These are phyloP conservation scores for Sugiyamaella paludigena DNA, from an alignment of 1,139 yeast genomes.

Conservation along the genomic window DNA sequence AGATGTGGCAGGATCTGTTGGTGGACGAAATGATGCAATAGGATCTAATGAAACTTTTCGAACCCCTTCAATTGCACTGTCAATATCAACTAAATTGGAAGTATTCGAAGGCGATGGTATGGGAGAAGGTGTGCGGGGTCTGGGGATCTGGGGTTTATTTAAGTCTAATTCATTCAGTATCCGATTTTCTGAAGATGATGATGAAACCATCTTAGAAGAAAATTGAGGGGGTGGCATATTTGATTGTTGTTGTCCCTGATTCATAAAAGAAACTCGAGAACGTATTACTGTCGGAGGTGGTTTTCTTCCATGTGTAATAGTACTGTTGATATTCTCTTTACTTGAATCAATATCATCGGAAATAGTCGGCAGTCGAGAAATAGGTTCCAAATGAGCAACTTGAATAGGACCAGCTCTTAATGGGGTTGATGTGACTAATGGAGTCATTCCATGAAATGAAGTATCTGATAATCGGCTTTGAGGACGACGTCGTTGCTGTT, in stretches of 20 bases:
- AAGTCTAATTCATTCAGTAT: conserved; percentile 8
- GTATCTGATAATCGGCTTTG: background rate
- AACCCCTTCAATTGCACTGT: conserved; percentile 8
- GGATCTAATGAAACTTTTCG: conserved; percentile 11
- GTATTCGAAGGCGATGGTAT: background rate
- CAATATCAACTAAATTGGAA: background rate
- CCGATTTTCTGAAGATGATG: background rate
- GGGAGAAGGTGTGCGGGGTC: background rate
- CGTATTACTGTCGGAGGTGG: too few species aligned
- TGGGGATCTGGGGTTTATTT: conserved; percentile 2
- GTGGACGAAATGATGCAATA: background rate
- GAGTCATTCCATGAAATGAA: conserved; percentile 2
- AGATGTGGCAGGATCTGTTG: background rate
- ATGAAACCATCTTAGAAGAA: too few species aligned
- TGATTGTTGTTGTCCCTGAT: background rate
- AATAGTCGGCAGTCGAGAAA: conserved; percentile 11
- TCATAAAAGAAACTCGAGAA: too few species aligned
- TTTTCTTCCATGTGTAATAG: background rate
- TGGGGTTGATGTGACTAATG: conserved; percentile 19
- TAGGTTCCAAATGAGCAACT: conserved; percentile 27
- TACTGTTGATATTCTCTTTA: conserved; percentile 11
- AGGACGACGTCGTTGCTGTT: background rate
- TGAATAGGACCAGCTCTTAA: conserved; percentile 15
- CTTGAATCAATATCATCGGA: conserved; percentile 10
- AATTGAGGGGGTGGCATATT: background rate